Percentiles rank a stretch among this genome's conserved stretches.
phyloP scores from a whole-genome alignment of 176 grass and related monocot species.

The Poa pratensis region DNA sequence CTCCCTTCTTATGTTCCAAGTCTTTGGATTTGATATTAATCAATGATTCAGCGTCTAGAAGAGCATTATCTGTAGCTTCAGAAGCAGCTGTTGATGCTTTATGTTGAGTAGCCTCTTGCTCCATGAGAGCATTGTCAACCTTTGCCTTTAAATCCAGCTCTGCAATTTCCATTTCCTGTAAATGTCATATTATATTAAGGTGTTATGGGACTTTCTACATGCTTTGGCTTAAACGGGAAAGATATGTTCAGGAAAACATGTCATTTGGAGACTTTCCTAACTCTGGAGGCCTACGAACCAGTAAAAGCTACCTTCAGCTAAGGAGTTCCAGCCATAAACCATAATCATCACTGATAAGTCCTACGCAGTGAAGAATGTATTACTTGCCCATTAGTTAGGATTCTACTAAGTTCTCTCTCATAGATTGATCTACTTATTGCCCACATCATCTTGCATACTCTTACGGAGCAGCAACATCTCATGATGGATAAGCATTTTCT shows the following conservation, averaged over 20 bases:
- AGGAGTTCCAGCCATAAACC: neutral
- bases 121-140: constrained; percentile 62
- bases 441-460: constrained; percentile 1
- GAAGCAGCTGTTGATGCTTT: constrained; percentile 52
- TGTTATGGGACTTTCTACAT: neutral
- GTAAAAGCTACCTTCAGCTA: neutral
- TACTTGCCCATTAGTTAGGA: neutral
- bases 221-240: constrained; percentile 8
- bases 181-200: constrained; percentile 3
- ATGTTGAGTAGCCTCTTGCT: constrained; percentile 50
- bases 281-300: neutral
- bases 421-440: neutral
- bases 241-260: neutral
- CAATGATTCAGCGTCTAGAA: constrained; percentile 57
- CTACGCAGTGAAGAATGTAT: neutral
- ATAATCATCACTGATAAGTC: neutral
- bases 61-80: constrained; percentile 51
- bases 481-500: neutral
- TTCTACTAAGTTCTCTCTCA: neutral
- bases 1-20: constrained; percentile 76
- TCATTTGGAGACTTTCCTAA: neutral
- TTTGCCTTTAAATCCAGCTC: constrained; percentile 68
- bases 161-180: constrained; percentile 66
- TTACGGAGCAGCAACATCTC: neutral
- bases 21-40: constrained; percentile 66